A percentile compares a stretch with the other conserved stretches of the same genome.
These are phyloP conservation scores for Lasiosphaeria hispida DNA, from an alignment of 495 filamentous ascomycete species.

Conservation along the genomic window DNA sequence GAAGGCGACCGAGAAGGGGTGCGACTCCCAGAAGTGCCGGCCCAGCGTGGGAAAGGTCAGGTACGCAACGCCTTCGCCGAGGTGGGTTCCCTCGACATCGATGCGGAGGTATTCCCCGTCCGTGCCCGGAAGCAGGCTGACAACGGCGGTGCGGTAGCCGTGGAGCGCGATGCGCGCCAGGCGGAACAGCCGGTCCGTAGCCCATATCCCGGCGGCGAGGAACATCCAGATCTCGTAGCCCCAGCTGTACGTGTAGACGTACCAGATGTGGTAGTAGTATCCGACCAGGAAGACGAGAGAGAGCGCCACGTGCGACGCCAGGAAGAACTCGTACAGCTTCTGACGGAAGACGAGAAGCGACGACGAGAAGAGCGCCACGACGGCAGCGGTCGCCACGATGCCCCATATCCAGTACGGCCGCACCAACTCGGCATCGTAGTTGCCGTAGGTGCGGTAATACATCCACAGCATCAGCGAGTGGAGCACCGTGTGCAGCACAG, in stretches of 20 bases:
- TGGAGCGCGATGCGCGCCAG: slow-evolving; percentile 25
- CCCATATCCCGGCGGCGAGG: slow-evolving; percentile 39
- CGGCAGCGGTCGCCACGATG: slow-evolving; percentile 15
- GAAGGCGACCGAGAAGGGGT: slow-evolving; percentile 41
- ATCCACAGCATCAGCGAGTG: slow-evolving; percentile 5
- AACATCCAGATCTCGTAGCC: slow-evolving; percentile 44
- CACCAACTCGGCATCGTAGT: not conserved
- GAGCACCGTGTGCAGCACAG: not conserved
- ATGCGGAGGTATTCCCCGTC: slow-evolving; percentile 34
- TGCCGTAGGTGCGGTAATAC: not conserved
- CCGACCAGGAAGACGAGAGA: slow-evolving; percentile 28
- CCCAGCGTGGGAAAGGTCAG: slow-evolving; percentile 41
- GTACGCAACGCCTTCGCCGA: slow-evolving; percentile 33
- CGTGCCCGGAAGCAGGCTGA: slow-evolving; percentile 24
- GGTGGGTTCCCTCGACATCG: slow-evolving; percentile 27
- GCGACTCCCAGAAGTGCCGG: slow-evolving; percentile 43
- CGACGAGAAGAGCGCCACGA: not conserved
- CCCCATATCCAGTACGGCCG: slow-evolving; percentile 15
- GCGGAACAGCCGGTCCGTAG: slow-evolving; percentile 34
- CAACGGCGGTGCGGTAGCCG: slow-evolving; percentile 32
- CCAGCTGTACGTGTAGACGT: slow-evolving; percentile 27
- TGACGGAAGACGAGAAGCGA: slow-evolving; percentile 10
- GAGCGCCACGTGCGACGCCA: slow-evolving; percentile 22
- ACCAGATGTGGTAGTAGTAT: slow-evolving; percentile 39
- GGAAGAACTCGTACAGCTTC: slow-evolving; percentile 25